Evolutionary conservation across 2,329 filamentous ascomycete genomes (phyloP).

Genomic region (Apiospora malaysiana): DNA sequence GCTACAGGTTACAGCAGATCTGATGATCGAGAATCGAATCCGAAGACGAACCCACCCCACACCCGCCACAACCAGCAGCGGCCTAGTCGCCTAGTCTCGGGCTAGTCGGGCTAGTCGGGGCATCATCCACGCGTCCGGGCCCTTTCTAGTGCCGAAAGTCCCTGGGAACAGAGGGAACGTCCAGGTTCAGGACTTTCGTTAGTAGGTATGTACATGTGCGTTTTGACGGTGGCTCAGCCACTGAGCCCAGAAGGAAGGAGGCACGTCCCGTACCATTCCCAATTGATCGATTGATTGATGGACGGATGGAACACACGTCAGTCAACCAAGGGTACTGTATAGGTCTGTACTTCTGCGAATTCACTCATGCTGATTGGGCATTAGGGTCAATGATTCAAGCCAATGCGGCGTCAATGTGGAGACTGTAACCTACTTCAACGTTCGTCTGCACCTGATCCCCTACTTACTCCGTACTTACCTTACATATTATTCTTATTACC

Average conservation of each 20-base stretch:
- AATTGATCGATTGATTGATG: not conserved
- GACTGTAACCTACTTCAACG: too few species aligned
- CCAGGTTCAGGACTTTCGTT: not conserved
- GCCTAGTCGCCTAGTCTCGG: not conserved
- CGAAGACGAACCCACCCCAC: conserved; percentile 5
- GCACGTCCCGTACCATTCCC: not conserved
- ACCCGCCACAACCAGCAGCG: not conserved
- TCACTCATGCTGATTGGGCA: not conserved
- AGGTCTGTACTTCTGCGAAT: not conserved
- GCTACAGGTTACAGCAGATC: too few species aligned
- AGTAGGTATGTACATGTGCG: not conserved
- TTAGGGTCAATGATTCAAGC: not conserved
- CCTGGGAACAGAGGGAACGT: not conserved
- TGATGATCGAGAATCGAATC: not conserved
- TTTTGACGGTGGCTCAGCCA: conserved; percentile 5
- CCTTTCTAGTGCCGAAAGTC: not conserved
- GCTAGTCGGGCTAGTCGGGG: too few species aligned
- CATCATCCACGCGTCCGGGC: conserved; percentile 10
- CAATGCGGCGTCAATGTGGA: not conserved
- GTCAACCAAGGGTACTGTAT: not conserved
- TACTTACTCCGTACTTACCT: not conserved
- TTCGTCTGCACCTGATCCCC: not conserved
- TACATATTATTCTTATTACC: not conserved
- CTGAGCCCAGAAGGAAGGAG: not conserved
- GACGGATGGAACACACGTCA: not conserved